phyloP scores from a whole-genome alignment of 306 rosid species.

The Fragaria ananassa region DNA sequence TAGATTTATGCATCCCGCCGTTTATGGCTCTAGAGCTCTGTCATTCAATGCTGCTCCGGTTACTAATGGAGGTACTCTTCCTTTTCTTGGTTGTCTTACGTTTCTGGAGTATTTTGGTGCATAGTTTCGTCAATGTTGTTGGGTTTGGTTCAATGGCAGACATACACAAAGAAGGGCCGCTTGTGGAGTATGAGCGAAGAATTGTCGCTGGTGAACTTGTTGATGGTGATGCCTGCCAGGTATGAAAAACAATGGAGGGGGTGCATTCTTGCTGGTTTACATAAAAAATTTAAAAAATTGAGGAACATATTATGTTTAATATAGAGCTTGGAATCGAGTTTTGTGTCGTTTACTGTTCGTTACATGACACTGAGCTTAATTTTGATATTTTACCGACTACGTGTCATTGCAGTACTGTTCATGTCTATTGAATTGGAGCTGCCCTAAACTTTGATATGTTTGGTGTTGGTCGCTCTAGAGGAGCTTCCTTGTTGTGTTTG shows the following conservation, averaged over 20 bases:
- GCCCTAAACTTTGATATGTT: too few relatives aligned
- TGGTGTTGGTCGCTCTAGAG: too few relatives aligned
- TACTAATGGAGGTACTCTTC: slow-evolving; percentile 55
- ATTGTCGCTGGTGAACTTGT: slow-evolving; percentile 71
- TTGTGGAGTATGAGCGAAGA: slow-evolving; percentile 89
- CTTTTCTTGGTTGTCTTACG: not conserved
- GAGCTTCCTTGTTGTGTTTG: too few relatives aligned
- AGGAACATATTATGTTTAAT: not conserved
- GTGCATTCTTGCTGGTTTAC: slow-evolving; percentile 2
- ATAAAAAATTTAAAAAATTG: not conserved
- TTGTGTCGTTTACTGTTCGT: not conserved
- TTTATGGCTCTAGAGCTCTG: slow-evolving; percentile 47
- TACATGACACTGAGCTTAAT: not conserved
- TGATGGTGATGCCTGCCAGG: slow-evolving; percentile 92
- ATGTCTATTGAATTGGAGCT: not conserved
- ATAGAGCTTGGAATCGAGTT: not conserved
- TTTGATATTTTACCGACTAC: not conserved
- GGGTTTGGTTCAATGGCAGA: slow-evolving; percentile 41
- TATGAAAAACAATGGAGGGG: slow-evolving; percentile 17
- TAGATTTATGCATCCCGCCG: slow-evolving; percentile 20
- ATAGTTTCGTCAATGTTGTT: slow-evolving; percentile 7
- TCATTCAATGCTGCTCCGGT: slow-evolving; percentile 44
- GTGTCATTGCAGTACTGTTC: not conserved
- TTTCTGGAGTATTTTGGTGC: slow-evolving; percentile 5
- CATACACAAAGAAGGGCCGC: slow-evolving; percentile 63